Percentiles rank a stretch among this genome's conserved stretches.
phyloP scores from a whole-genome alignment of 2,329 filamentous ascomycete species.

The Hypoxylon sp. region DNA sequence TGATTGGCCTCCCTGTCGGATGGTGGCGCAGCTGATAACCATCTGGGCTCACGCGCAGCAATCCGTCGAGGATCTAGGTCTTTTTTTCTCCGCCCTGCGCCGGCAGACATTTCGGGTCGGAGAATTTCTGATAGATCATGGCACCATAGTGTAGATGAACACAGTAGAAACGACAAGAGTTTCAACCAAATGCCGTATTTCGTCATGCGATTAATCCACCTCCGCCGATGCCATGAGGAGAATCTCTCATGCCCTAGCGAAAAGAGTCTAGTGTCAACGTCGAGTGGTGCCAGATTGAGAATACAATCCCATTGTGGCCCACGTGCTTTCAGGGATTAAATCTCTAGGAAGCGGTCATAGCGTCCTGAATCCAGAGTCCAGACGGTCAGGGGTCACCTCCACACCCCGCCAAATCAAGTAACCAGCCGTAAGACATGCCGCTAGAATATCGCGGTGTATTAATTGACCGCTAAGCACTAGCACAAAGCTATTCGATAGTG shows the following conservation, averaged over 20 bases:
- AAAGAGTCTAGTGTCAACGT: conserved; percentile 23
- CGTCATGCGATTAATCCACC: conserved; percentile 12
- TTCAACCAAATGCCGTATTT: conserved; percentile 16
- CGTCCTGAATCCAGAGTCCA: conserved; percentile 25
- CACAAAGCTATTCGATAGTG: conserved; percentile 2
- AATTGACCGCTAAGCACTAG: conserved; percentile 1
- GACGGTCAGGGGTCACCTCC: conserved; percentile 12
- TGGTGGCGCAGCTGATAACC: conserved; percentile 28
- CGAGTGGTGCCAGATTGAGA: conserved; percentile 21
- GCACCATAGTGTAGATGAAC: conserved; percentile 26
- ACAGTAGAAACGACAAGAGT: conserved; percentile 10
- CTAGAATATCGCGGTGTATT: conserved; percentile 8
- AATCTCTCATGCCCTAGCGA: conserved; percentile 10
- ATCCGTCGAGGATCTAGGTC: conserved; percentile 12
- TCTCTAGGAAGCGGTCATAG: conserved; percentile 35
- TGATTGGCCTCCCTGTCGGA: conserved; percentile 14
- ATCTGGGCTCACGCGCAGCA: conserved; percentile 3
- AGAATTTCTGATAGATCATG: conserved; percentile 40
- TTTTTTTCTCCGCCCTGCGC: conserved; percentile 22
- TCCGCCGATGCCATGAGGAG: conserved; percentile 11
- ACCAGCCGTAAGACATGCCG: conserved; percentile 23
- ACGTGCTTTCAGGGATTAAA: conserved; percentile 42
- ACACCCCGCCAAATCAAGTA: conserved; percentile 37
- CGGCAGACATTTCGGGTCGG: conserved; percentile 31
- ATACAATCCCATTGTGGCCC: conserved; percentile 31